phyloP scores from a whole-genome alignment of 1,284 basidiomycete genomes.

The Tilletia walkeri region DNA sequence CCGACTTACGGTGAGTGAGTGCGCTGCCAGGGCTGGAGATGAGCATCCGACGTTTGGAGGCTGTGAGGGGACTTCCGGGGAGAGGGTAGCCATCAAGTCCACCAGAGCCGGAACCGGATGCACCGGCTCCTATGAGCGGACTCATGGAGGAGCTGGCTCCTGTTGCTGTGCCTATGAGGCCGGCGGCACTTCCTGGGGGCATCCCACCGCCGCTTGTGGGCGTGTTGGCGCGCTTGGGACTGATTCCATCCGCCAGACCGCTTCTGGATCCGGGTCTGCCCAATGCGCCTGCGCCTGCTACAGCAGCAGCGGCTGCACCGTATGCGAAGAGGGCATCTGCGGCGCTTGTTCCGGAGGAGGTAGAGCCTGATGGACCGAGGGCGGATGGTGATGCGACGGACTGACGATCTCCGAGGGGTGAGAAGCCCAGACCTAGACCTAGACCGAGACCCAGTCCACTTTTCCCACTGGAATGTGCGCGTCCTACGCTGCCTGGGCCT shows the following conservation, averaged over 20 bases:
- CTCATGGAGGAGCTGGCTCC: neutral
- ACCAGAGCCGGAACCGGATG: slow-evolving; percentile 1
- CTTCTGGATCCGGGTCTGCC: slow-evolving; percentile 4
- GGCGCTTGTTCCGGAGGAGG: neutral
- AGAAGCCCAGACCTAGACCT: neutral
- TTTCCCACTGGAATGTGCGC: slow-evolving; percentile 1
- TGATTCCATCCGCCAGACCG: slow-evolving; percentile 2
- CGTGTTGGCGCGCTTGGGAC: slow-evolving; percentile 1
- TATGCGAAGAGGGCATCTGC: slow-evolving; percentile 12
- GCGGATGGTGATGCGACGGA: slow-evolving; percentile 13
- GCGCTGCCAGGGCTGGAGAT: slow-evolving; percentile 11
- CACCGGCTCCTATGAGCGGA: neutral
- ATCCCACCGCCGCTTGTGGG: slow-evolving; percentile 2
- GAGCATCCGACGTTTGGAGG: slow-evolving; percentile 1
- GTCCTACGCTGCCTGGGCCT: slow-evolving; percentile 5
- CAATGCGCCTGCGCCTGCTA: neutral
- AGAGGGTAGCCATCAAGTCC: slow-evolving; percentile 1
- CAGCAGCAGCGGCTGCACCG: neutral
- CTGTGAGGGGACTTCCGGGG: slow-evolving; percentile 6
- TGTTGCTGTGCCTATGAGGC: slow-evolving; percentile 5
- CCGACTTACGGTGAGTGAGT: slow-evolving; percentile 5
- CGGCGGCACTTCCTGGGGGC: neutral
- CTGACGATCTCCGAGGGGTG: slow-evolving; percentile 3
- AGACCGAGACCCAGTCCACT: slow-evolving; percentile 1
- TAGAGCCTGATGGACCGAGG: neutral